Percentiles rank a stretch among this genome's conserved stretches.
phyloP scores from a whole-genome alignment of 2,329 filamentous ascomycete species.

The Epichloe bromicola region DNA sequence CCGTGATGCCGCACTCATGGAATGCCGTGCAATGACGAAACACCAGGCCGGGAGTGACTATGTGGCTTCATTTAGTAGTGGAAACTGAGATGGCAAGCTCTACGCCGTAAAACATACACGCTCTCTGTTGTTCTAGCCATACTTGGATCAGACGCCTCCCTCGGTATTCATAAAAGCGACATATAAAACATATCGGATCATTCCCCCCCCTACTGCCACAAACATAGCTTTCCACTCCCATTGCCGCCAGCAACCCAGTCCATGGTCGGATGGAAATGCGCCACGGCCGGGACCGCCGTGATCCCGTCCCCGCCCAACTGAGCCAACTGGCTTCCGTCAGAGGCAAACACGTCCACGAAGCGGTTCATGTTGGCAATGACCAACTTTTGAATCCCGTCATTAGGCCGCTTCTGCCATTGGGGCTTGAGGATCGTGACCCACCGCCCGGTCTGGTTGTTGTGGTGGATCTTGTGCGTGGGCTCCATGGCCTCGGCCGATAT shows the following conservation, averaged over 20 bases:
- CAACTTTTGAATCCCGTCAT: conserved; percentile 73
- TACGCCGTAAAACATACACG: not conserved
- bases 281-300: conserved; percentile 85
- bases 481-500: conserved; percentile 51
- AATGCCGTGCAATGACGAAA: too few relatives aligned
- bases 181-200: too few relatives aligned
- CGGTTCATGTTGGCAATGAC: conserved; percentile 96
- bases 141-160: too few relatives aligned
- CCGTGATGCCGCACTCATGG: too few relatives aligned
- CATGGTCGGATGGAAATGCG: conserved; percentile 73
- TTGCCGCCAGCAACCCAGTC: conserved; percentile 92
- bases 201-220: conserved; percentile 55
- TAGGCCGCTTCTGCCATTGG: conserved; percentile 76
- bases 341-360: conserved; percentile 82
- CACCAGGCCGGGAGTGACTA: too few relatives aligned
- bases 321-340: conserved; percentile 72
- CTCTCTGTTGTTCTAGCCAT: not conserved
- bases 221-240: conserved; percentile 78
- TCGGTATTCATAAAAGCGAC: not conserved
- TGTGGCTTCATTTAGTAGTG: too few relatives aligned
- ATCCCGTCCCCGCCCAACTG: conserved; percentile 83
- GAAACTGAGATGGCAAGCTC: not conserved
- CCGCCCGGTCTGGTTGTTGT: conserved; percentile 92
- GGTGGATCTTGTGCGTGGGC: conserved; percentile 55
- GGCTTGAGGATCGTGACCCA: conserved; percentile 78